Base-by-base conservation (phyloP, 2,329 filamentous ascomycete genomes). In the Knoxdaviesia proteae region DNA sequence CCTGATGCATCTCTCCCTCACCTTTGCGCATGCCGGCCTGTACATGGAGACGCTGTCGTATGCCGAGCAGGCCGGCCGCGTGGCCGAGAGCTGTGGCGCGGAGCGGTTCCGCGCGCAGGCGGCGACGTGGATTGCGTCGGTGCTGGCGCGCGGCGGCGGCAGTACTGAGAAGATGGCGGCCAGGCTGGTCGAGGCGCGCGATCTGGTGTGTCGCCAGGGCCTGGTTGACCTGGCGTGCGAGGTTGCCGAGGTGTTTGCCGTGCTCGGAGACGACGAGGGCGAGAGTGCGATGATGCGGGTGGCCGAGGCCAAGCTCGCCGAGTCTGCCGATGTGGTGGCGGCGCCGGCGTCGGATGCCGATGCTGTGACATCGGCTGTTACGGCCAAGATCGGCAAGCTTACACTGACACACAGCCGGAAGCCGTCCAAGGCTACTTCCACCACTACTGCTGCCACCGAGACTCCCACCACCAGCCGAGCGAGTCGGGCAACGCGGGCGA, bases 21-120 rank as follows among this genome's bases (percentile, higher is more conserved):
- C 93, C 1, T 94, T 87, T 50, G 75, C 80, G 1, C 80, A 93
- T 49, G 72, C 90, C 48, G 90, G 90, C 32, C 71, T 93, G 59
- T 84, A 86, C 48, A 77, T 84, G 46, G 88, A 96, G 56, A 88
- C 88, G 2, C 62, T 88, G 1, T 90, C 87, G 55, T 92, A 93
- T 50, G 78, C 80, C 1, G 80, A 94, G 50, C 81, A 90, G 51
- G 86, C 86, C 0, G 66, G 80, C 43, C 84, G 80, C 52, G 71
- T 93, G 46, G 83, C 83, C 29, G 67, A 69, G 45, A 73, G 70
- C n/a, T 71, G 81, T 6, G 64, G 70, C 40, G 77, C 80, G 0
- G 65, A 70, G 34, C 65, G 77, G 8, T 70, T 71, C 50, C 58
- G 63, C 37, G 67, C 70, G 0, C 65, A 73, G 47, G 67, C 68